These are phyloP conservation scores for Pascua sp. DNA, from an alignment of 1,284 basidiomycete species.

Conservation along the genomic window DNA sequence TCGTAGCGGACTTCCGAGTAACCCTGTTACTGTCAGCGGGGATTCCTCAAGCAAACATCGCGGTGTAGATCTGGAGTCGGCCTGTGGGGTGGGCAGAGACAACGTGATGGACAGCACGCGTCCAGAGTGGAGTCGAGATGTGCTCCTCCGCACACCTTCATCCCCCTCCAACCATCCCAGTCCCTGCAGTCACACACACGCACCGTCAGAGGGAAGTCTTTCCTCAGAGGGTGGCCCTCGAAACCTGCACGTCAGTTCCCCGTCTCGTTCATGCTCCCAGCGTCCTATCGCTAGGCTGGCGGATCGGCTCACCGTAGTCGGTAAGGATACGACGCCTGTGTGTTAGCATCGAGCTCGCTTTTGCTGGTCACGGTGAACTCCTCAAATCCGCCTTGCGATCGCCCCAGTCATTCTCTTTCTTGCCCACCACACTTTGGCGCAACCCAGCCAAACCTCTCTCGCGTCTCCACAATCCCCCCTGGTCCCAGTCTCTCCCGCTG, in stretches of 20 bases:
- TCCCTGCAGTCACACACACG: conserved; percentile 23
- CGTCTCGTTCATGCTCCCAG: not conserved
- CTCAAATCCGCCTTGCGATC: not conserved
- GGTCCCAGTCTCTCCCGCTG: no score
- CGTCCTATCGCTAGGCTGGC: no score
- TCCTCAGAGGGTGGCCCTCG: conserved; percentile 94
- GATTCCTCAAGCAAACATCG: no score
- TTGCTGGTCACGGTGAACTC: not conserved
- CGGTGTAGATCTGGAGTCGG: no score
- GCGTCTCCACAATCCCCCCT: no score
- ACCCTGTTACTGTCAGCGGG: conserved; percentile 56
- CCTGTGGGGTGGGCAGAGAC: not conserved
- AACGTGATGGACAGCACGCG: no score
- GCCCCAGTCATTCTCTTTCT: no score
- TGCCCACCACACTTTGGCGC: no score
- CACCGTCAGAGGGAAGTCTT: conserved; percentile 95
- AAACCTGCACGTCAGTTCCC: conserved; percentile 61
- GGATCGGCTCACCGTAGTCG: conserved; percentile 67
- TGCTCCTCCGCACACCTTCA: no score
- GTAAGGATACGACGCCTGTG: conserved; percentile 88
- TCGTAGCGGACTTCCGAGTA: conserved; percentile 98
- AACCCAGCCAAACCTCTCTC: no score
- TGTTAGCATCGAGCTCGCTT: conserved; percentile 5
- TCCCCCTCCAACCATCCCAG: no score
- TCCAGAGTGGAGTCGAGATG: no score